Evolutionary conservation across 2,329 filamentous ascomycete genomes (phyloP).

Genomic region (Colletotrichum limetticola): DNA sequence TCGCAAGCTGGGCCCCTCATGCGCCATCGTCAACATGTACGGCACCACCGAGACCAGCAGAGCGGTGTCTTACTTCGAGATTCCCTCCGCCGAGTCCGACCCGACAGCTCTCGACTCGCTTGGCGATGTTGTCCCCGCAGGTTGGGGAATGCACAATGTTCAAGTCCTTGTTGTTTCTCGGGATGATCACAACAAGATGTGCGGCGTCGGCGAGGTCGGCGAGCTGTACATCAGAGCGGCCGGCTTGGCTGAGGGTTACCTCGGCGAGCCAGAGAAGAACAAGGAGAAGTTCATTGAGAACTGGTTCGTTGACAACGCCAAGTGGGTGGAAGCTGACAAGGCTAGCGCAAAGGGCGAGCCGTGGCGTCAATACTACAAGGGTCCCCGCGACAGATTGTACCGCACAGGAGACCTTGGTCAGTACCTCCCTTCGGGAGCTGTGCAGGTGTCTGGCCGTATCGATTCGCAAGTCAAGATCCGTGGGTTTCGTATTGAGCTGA

Average conservation of each 20-base stretch:
- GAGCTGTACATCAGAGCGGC: constrained; percentile 86
- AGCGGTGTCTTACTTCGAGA: constrained; percentile 84
- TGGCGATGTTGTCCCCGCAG: constrained; percentile 79
- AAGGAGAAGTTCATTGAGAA: constrained; percentile 82
- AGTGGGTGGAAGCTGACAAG: constrained; percentile 75
- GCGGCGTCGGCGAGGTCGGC: constrained; percentile 82
- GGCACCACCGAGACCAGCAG: constrained; percentile 88
- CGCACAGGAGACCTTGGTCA: constrained; percentile 87
- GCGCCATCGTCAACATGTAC: constrained; percentile 85
- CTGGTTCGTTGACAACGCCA: constrained; percentile 83
- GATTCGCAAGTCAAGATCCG: constrained; percentile 96
- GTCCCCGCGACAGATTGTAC: constrained; percentile 88
- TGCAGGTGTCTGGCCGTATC: constrained; percentile 77
- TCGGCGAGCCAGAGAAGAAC: constrained; percentile 53
- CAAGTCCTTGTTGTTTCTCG: constrained; percentile 87
- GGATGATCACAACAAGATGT: constrained; percentile 73
- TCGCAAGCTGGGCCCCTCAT: constrained; percentile 80
- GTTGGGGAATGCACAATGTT: constrained; percentile 87
- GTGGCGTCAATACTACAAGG: constrained; percentile 83
- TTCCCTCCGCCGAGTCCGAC: constrained; percentile 73
- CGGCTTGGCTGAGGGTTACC: constrained; percentile 77
- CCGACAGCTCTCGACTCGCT: constrained; percentile 59
- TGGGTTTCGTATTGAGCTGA: constrained; percentile 94
- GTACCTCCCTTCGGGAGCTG: constrained; percentile 77
- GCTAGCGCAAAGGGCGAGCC: constrained; percentile 64